Evolutionary conservation across 2,329 filamentous ascomycete species (phyloP), one percentile per base, ranked within the genome.

Genomic region (Capronia epimyces): DNA sequence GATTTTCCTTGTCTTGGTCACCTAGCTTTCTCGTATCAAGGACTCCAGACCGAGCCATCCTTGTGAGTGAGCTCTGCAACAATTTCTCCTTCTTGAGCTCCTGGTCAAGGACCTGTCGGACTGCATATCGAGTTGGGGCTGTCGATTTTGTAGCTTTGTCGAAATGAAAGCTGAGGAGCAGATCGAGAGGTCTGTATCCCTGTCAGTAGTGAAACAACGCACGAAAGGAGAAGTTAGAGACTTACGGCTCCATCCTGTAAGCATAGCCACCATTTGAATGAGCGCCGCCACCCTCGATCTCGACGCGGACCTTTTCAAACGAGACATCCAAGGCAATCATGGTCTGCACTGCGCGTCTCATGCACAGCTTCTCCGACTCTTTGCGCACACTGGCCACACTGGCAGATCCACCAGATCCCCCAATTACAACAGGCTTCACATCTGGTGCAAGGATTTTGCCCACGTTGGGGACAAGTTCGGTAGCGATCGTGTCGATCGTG

Each of bases 221-320:
- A n/a, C 22, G 29, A 13, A 20, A 45, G 46, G 50, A 34, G 29
- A 20, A 6, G 25, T 1, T 20, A 15, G 12, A 32, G 16, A 83
- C 85, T 77, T 73, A 90, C 78, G 93, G 93, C 64, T 97, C 91
- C 87, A 98, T 90, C 46, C 93, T 82, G 68, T 95, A 97, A 7
- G 95, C 84, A 78, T 83, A 97, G 60, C 79, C 83, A 27, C 81
- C 78, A 49, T 55, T 60, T 15, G 53, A 56, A 42, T 55, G 50
- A 16, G 71, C 73, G 3, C 75, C 67, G 21, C 49, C 57, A 6
- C 78, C 77, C 29, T 87, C 84, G 10, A 76, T 76, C 63, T 95
- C 89, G 37, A 97, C 80, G 61, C 84, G 83, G 10, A 86, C 85
- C 63, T 83, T 85, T 59, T 95, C 86, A 65, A 97, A 85, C 1